Evolutionary conservation across 352 stramenopile genomes (phyloP), one percentile per base, ranked within the genome.

Genomic region (Phytophthora tentaculata): DNA sequence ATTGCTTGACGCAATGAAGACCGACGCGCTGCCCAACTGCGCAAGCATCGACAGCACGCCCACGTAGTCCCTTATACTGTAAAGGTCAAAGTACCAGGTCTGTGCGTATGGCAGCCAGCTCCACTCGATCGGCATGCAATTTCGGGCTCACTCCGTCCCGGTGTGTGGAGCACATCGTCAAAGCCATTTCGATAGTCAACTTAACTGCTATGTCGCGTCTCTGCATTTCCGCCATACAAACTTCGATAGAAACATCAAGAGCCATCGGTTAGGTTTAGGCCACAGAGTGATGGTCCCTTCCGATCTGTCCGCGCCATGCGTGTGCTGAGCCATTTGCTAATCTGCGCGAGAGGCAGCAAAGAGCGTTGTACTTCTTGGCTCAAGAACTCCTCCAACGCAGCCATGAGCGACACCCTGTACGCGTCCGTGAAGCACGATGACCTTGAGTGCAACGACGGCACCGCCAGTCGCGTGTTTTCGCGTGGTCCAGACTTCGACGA

Each of bases 341-440:
- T 61, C 55, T 53, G 55, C 55, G 41, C 29, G n/a, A 61, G 23
- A 61, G 54, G 54, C 54, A 61, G 55, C 55, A 61, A 60, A 22
- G 28, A 32, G 23, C 23, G 48, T 26, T 35, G 19, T 10, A n/a
- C 43, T 26, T 49, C 43, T 19, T 29, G 48, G 26, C 24, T 13
- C 5, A 20, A 53, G 37, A 51, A 53, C 10, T 12, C 23, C 29
- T 19, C 32, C 5, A 45, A 16, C 14, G 24, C 39, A 57, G 35
- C 23, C 49, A 79, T 79, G 71, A 60, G 58, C 67, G 76, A 85
- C 61, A 76, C 62, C 58, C 62, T 92, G 50, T 92, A 92, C 75
- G 82, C 84, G 63, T 87, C 81, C 50, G 76, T 92, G 45, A 75
- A 73, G 37, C 84, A 92, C 68, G 81, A 92, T 43, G 84, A 92